These are phyloP conservation scores for Sisymbrium irio DNA, from an alignment of 345 rosid species.

Conservation along the genomic window DNA sequence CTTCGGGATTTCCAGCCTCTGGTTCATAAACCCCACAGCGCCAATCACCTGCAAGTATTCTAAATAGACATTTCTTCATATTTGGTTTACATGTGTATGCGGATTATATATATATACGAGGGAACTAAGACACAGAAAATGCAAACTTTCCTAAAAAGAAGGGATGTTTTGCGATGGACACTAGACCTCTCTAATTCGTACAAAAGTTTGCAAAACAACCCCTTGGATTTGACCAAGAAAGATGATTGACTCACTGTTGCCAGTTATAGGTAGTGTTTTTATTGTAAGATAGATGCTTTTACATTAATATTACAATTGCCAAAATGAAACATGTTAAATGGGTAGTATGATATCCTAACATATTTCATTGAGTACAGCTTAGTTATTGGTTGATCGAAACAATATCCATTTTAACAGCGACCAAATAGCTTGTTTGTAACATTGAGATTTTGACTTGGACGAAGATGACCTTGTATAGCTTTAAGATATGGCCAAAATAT, in stretches of 20 bases:
- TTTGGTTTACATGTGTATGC: neutral
- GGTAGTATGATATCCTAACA: neutral
- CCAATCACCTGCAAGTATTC: conserved; percentile 77
- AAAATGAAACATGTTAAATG: no score
- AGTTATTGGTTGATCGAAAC: neutral
- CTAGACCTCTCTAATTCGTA: neutral
- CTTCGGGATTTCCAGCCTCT: conserved; percentile 74
- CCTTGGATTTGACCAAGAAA: neutral
- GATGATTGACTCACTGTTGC: neutral
- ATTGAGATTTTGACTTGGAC: neutral
- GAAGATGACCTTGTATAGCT: neutral
- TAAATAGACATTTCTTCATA: conserved; percentile 33
- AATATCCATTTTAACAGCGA: neutral
- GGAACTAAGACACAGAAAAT: neutral
- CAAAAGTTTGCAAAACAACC: conserved; percentile 1
- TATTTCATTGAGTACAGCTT: neutral
- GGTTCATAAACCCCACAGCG: conserved; percentile 97
- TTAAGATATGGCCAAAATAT: neutral
- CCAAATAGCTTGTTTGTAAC: neutral
- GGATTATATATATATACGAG: neutral
- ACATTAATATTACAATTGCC: neutral
- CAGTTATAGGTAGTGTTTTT: neutral
- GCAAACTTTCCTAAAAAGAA: neutral
- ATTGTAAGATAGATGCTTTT: neutral
- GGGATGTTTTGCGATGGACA: neutral